Evolutionary conservation across 495 filamentous ascomycete species (phyloP), one percentile per base, ranked within the genome.

Genomic region (Staphylotrichum longicolle): DNA sequence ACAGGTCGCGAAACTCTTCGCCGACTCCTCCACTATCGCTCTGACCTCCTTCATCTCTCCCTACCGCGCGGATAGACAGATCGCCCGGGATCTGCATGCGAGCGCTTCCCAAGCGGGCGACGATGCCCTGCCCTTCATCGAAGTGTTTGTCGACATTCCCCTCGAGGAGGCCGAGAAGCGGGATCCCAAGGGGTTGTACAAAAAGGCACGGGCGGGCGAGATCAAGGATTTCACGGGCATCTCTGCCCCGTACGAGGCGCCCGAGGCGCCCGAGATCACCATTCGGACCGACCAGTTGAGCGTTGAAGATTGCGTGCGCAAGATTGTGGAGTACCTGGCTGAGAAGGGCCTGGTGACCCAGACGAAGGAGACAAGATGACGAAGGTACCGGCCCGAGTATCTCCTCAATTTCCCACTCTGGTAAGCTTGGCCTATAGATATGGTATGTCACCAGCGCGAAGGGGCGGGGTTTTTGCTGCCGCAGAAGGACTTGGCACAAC

Each of bases 181-280:
- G 61, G 94, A 98, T 72, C 94, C 94, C 32, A 98, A 98, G 84
- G 95, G 93, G 8, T 74, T 98, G 59, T 98, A 98, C 72, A 95
- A 95, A 85, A 96, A 96, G 85, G 94, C 94, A 6, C 80, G 93
- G 15, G 87, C 86, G 53, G 94, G 94, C 12, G 83, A 93, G 70
- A 96, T 98, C 70, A 93, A 93, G 80, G 92, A 98, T 66, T 98
- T 98, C 70, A 98, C 94, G 11, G 95, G 94, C 9, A 91, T 98
- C 62, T 87, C 83, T 54, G 91, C 92, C 35, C 94, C 94, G 5
- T 98, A 98, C 75, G 94, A 98, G 83, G 88, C 83, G 50, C 95
- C 94, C 27, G 85, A 86, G 73, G 82, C 84, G 60, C 85, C 94
- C 8, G 94, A 98, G 82, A 87, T 98, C 63, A 85, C 86, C 64